Conservation (phyloP, 495 filamentous ascomycete genomes). For the Ramalina peruviana region DNA sequence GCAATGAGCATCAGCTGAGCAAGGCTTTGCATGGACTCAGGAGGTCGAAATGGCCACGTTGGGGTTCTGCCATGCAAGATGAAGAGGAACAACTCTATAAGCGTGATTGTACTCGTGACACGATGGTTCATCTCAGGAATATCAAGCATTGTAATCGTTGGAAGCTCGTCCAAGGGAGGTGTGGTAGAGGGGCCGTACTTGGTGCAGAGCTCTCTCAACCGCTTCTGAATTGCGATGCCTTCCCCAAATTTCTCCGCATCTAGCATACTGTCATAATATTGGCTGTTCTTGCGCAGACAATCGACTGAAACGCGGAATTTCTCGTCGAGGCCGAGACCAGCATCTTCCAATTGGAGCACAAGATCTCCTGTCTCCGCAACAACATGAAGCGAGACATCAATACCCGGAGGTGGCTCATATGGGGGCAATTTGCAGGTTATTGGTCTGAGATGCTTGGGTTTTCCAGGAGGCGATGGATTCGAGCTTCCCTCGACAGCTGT, state of each 20-base stretch:
- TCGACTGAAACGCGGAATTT: slow-evolving; percentile 6
- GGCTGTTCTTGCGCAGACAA: slow-evolving; percentile 2
- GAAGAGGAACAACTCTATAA: slow-evolving; percentile 4
- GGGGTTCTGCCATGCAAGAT: slow-evolving; percentile 8
- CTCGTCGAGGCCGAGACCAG: background rate
- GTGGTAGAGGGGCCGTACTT: background rate
- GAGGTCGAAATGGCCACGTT: background rate
- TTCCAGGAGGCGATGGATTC: too few relatives aligned
- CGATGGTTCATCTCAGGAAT: slow-evolving; percentile 1
- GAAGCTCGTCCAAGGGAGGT: slow-evolving; percentile 6
- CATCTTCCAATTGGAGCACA: slow-evolving; percentile 3
- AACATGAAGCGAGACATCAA: too few relatives aligned
- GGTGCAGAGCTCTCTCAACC: slow-evolving; percentile 1
- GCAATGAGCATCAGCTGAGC: slow-evolving; percentile 52
- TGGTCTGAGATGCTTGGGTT: too few relatives aligned
- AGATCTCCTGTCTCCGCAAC: slow-evolving; percentile 5
- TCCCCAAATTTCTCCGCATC: slow-evolving; percentile 36
- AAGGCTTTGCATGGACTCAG: slow-evolving; percentile 33
- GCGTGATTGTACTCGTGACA: background rate
- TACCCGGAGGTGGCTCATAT: too few relatives aligned
- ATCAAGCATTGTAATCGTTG: slow-evolving; percentile 8
- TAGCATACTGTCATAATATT: slow-evolving; percentile 33
- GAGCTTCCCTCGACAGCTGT: too few relatives aligned
- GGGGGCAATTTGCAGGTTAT: too few relatives aligned
- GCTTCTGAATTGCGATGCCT: slow-evolving; percentile 18